Base-by-base conservation (phyloP, 352 stramenopile species). In the Lagenidium sp. region DNA sequence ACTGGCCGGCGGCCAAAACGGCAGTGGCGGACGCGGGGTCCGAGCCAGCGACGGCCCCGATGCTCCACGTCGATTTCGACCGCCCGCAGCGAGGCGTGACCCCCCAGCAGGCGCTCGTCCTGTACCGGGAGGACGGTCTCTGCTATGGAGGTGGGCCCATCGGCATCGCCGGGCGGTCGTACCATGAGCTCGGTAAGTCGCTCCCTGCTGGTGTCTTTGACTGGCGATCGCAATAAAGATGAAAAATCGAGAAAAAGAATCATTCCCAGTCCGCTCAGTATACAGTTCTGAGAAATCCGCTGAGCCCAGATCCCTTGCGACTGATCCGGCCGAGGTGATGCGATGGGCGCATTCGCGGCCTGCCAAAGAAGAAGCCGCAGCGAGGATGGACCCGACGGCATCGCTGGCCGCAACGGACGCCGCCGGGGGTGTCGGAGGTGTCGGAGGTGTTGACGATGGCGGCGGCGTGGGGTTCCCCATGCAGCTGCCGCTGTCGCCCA, bases 111-210 rank as follows among this genome's bases (percentile, higher is more conserved):
- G 71, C 82, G 10, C 60, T 95, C 15, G 85, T 92, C n/a, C 57
- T 95, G 30, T 96, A 95, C 50, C 66, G 68, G 22, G 44, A 47
- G 2, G 85, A 96, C 31, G 75, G 81, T 6, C 47, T 89, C 21
- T 93, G 81, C 51, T 89, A 85, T 30, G 81, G 81, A 18, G 81
- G 81, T 11, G 81, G 81, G 0, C 73, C 78, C 4, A 88, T 93
- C 45, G 62, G 58, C 36, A 66, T 62, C 30, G 70, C 68, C 2
- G 76, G 75, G 0, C 51, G 68, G 22, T 82, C 75, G 6, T 93
- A 91, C 65, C 71, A 78, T 41, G 77, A 89, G 45, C 63, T 65
- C 16, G 36, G 50, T 7, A 85, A 82, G 40, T 22, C 59, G 19
- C 55, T 88, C 6, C 44, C 42, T 25, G 23, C 57, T 7, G 41